Conservation (phyloP, 495 filamentous ascomycete species). For the Podospora pseudopauciseta region DNA sequence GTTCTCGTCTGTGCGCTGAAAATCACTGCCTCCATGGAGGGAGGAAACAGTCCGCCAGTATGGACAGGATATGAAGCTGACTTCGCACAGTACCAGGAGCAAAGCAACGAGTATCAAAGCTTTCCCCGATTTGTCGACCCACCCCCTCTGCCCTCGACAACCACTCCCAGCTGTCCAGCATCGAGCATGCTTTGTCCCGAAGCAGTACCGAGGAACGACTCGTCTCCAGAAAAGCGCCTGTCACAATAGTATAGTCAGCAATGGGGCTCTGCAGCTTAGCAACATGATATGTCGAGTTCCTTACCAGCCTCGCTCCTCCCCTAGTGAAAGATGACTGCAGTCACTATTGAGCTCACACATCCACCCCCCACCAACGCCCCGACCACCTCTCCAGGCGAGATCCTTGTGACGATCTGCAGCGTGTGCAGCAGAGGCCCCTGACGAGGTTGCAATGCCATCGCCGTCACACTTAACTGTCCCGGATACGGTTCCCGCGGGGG, state of each 20-base stretch:
- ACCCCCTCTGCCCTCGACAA: constrained; percentile 25
- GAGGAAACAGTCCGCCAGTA: not conserved
- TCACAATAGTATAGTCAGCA: constrained; percentile 2
- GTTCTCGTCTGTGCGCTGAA: constrained; percentile 8
- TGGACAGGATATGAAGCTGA: not conserved
- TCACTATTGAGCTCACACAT: constrained; percentile 73
- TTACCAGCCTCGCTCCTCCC: constrained; percentile 88
- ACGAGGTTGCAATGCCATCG: not conserved
- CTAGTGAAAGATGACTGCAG: constrained; percentile 67
- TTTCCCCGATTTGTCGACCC: constrained; percentile 13
- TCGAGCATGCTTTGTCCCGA: constrained; percentile 23
- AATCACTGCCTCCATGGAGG: not conserved
- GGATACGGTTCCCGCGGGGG: constrained; percentile 6
- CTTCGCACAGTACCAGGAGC: constrained; percentile 3
- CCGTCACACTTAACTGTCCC: constrained; percentile 14
- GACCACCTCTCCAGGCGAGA: constrained; percentile 56
- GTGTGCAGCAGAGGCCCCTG: constrained; percentile 27
- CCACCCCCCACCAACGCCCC: constrained; percentile 80
- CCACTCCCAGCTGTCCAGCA: constrained; percentile 36
- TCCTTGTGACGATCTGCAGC: constrained; percentile 31
- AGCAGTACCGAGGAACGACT: constrained; percentile 51
- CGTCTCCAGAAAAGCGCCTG: constrained; percentile 75
- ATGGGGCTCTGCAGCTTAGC: not conserved
- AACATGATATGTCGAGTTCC: constrained; percentile 24
- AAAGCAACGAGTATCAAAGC: constrained; percentile 6